Base-by-base conservation (phyloP, 768 basidiomycete species). In the Russula griseocarnosa region DNA sequence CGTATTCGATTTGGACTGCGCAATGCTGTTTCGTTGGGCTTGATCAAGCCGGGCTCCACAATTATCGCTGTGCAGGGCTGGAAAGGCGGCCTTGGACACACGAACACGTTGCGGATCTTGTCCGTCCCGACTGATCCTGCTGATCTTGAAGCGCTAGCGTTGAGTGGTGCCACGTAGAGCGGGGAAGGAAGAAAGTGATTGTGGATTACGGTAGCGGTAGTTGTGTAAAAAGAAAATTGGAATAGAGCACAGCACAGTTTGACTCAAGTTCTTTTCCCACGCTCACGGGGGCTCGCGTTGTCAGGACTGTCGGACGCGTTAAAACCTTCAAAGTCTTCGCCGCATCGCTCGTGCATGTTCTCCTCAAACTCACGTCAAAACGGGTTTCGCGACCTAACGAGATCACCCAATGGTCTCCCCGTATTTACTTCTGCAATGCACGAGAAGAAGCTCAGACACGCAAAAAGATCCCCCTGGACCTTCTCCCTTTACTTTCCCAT, bases 1-100 rank as follows among this genome's bases (percentile, higher is more conserved):
- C 90, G 91, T 67, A 89, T 90, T 73, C 86, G 92, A 64, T 95
- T 86, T 71, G 94, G 95, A 63, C 82, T 98, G 75, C 82, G 86
- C 73, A 87, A 81, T 73, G 97, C 92, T 4, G 80, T 98, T 51
- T 82, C 78, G 20, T 77, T 99, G 76, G 88, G 90, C 67, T 83
- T 99, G 73, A 87, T 98, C 79, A 85, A 86, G 71, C 86, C 92
- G 42, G 92, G 93, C 60, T 86, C 86, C 58, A 92, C 94, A 28
- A 83, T 99, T 71, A 81, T 98, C 67, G 96, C 96, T 55, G 90
- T 99, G 5, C 97, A 98, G 76, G 97, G 97, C n/a, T 99, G 96
- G 96, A 96, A 94, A 79, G 92, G 94, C 50, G 97, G 97, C 63
- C 84, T 97, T 51, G 95, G 94, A 36, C 94, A 97, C 78, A 95